Evolutionary conservation across 495 filamentous ascomycete genomes (phyloP).

Genomic region (Emericellopsis terricola): DNA sequence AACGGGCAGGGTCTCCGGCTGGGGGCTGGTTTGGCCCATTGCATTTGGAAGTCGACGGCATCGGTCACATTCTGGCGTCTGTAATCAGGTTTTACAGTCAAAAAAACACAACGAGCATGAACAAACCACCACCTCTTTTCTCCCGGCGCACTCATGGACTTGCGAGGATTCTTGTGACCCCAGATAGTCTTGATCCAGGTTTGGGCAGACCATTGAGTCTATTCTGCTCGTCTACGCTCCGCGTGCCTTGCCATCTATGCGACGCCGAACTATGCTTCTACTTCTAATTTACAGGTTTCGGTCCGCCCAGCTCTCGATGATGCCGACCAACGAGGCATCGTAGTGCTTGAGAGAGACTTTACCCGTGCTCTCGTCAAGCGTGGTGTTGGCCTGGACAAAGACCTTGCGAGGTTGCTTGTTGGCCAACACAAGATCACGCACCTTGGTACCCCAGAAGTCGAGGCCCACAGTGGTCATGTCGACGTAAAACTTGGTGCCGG

Average conservation of each 20-base stretch:
- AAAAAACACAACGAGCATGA: slow-evolving; percentile 26
- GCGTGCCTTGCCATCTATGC: too few relatives aligned
- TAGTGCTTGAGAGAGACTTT: slow-evolving; percentile 75
- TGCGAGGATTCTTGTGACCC: neutral
- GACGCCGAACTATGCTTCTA: too few relatives aligned
- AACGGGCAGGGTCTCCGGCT: slow-evolving; percentile 23
- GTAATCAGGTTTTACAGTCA: slow-evolving; percentile 39
- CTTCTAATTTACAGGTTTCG: slow-evolving; percentile 44
- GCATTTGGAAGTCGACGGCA: slow-evolving; percentile 38
- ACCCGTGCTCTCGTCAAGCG: slow-evolving; percentile 44
- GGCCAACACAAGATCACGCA: slow-evolving; percentile 60
- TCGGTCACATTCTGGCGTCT: slow-evolving; percentile 39
- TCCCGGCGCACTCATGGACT: neutral
- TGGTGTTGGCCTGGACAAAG: slow-evolving; percentile 89
- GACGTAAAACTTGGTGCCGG: slow-evolving; percentile 58
- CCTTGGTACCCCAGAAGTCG: slow-evolving; percentile 59
- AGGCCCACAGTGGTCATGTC: slow-evolving; percentile 65
- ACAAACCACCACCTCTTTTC: slow-evolving; percentile 7
- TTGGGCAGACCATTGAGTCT: too few relatives aligned
- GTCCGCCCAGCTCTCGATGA: slow-evolving; percentile 85
- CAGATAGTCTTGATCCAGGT: neutral
- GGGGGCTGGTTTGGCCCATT: slow-evolving; percentile 34
- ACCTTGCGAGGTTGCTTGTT: slow-evolving; percentile 89
- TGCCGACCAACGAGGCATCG: slow-evolving; percentile 64
- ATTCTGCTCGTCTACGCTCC: too few relatives aligned